Evolutionary conservation across 208 protist genomes (phyloP).

Genomic region (Angomonas ambiguus): DNA sequence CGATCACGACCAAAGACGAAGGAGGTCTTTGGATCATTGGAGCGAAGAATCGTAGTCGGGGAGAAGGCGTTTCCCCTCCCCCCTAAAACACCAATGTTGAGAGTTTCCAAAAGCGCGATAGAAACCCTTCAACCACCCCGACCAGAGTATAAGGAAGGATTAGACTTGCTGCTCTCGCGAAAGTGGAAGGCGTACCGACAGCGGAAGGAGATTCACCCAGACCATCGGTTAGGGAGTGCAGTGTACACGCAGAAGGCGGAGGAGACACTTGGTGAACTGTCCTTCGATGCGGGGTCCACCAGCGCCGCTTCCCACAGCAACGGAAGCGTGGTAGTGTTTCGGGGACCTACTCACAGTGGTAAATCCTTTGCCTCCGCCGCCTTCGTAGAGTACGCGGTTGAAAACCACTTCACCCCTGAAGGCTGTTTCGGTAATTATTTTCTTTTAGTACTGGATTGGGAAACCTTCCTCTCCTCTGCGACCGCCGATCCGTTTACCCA

Average conservation of each 20-base stretch:
- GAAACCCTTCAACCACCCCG: background rate
- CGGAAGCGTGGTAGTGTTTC: conserved; percentile 28
- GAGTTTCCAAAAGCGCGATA: background rate
- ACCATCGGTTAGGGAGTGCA: conserved; percentile 3
- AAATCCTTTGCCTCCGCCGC: conserved; percentile 51
- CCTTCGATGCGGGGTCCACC: background rate
- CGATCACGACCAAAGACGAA: background rate
- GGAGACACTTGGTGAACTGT: background rate
- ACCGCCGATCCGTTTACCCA: background rate
- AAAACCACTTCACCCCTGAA: conserved; percentile 17
- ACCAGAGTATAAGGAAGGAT: conserved; percentile 11
- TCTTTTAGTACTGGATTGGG: conserved; percentile 51
- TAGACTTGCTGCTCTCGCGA: conserved; percentile 25
- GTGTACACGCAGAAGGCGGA: background rate
- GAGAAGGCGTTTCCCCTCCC: background rate
- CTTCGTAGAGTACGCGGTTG: conserved; percentile 21
- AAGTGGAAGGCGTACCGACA: conserved; percentile 26
- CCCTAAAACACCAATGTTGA: background rate
- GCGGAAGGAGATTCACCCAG: conserved; percentile 16
- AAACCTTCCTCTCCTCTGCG: conserved; percentile 29
- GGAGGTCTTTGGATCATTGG: background rate
- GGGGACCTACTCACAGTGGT: conserved; percentile 64
- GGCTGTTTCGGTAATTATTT: conserved; percentile 32
- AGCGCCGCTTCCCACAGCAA: background rate
- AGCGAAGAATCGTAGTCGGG: background rate